Evolutionary conservation across 139 green algal species (phyloP).

Genomic region (Closterium sp.): DNA sequence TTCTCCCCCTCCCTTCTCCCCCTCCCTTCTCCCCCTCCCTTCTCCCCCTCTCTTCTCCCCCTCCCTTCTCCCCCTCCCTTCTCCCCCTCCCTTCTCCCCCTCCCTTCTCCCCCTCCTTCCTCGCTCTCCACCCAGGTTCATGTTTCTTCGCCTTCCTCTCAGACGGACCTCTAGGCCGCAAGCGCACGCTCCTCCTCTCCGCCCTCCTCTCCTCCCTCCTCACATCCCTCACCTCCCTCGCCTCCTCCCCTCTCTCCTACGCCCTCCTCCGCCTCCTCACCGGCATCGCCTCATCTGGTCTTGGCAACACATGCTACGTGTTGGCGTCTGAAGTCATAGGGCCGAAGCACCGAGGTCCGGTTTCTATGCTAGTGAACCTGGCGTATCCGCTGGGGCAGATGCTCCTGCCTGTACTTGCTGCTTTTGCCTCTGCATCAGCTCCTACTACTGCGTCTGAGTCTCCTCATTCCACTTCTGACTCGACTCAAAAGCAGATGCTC

Average conservation of each 20-base stretch:
- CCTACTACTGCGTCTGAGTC: no score
- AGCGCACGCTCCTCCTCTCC: background rate
- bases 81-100: background rate
- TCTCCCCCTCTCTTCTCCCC: no score
- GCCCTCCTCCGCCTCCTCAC: background rate
- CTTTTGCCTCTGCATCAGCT: background rate
- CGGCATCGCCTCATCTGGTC: background rate
- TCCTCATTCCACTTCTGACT: no score
- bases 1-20: no score
- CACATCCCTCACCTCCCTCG: background rate
- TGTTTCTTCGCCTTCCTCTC: background rate
- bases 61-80: background rate
- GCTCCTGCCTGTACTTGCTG: background rate
- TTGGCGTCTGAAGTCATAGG: background rate
- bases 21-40: no score
- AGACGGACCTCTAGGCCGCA: background rate
- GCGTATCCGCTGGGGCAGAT: background rate
- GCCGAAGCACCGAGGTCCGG: background rate
- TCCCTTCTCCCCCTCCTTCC: background rate
- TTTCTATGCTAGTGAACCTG: background rate
- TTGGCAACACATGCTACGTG: background rate
- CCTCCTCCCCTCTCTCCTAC: background rate
- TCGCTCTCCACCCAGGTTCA: background rate
- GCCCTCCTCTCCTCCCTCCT: background rate
- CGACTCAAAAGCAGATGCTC: no score